phyloP scores from a whole-genome alignment of 2,329 filamentous ascomycete genomes.

The Phoma herbarum region DNA sequence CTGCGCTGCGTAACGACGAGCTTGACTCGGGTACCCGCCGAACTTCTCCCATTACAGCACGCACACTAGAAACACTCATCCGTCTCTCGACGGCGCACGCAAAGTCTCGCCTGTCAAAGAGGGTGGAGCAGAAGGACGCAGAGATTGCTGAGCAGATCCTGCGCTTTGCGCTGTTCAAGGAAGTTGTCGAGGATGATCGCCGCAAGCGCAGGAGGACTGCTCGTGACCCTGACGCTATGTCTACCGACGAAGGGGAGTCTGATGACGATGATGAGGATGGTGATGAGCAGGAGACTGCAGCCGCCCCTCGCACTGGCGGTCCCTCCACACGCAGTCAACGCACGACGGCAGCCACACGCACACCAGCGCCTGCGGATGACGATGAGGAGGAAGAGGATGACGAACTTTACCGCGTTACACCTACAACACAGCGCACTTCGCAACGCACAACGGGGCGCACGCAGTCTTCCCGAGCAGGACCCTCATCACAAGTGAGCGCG shows the following conservation, averaged over 20 bases:
- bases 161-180: constrained; percentile 96
- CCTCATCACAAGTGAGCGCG: constrained; percentile 71
- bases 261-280: constrained; percentile 69
- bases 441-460: constrained; percentile 51
- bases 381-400: constrained; percentile 63
- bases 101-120: constrained; percentile 85
- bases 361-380: constrained; percentile 47
- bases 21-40: constrained; percentile 92
- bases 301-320: constrained; percentile 51
- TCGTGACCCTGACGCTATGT: constrained; percentile 63
- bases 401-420: constrained; percentile 63
- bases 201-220: constrained; percentile 83
- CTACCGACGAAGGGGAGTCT: constrained; percentile 66
- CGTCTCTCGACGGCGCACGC: constrained; percentile 96
- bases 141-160: constrained; percentile 87
- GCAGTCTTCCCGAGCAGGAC: constrained; percentile 44
- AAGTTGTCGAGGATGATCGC: constrained; percentile 81
- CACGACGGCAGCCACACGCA: constrained; percentile 36
- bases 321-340: constrained; percentile 47
- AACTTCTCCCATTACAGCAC: constrained; percentile 93
- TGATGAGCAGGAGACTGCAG: constrained; percentile 50
- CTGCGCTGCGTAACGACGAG: constrained; percentile 92
- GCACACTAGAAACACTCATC: constrained; percentile 97
- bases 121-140: constrained; percentile 90
- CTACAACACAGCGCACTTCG: constrained; percentile 58